phyloP scores from a whole-genome alignment of 1,139 yeast species.

The Diutina mesorugosa region DNA sequence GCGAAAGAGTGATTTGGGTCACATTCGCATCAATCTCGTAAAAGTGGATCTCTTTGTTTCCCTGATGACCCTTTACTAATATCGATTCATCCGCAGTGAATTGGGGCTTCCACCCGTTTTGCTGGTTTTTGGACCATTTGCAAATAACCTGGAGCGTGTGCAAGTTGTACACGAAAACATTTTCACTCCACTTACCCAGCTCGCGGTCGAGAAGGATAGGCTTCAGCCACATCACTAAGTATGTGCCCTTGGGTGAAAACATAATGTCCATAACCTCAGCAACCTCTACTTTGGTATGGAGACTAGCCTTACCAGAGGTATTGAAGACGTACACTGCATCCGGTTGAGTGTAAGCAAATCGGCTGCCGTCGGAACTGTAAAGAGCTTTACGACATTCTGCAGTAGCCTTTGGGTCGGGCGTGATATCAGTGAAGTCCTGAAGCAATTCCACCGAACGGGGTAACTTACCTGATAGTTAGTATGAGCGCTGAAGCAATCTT shows the following conservation, averaged over 20 bases:
- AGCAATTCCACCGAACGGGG: constrained; percentile 50
- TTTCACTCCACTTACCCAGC: constrained; percentile 60
- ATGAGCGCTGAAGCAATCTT: constrained; percentile 3
- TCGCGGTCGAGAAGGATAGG: constrained; percentile 50
- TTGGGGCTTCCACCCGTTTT: constrained; percentile 87
- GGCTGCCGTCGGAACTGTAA: constrained; percentile 1
- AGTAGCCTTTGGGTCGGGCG: constrained; percentile 15
- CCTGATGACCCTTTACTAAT: constrained; percentile 46
- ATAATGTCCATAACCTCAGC: constrained; percentile 67
- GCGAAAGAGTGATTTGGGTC: constrained; percentile 13
- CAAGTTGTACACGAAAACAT: constrained; percentile 64
- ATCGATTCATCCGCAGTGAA: constrained; percentile 68
- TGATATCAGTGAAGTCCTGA: constrained; percentile 32
- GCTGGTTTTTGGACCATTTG: constrained; percentile 70
- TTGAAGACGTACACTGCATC: not conserved
- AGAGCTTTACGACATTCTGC: constrained; percentile 1
- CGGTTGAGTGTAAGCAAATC: constrained; percentile 2
- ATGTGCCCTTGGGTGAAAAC: constrained; percentile 84
- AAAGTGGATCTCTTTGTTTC: constrained; percentile 56
- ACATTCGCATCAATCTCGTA: constrained; percentile 34
- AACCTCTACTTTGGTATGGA: constrained; percentile 22
- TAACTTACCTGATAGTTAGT: constrained; percentile 34
- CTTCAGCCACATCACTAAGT: constrained; percentile 81
- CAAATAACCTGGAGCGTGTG: constrained; percentile 33
- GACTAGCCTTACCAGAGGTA: constrained; percentile 19